Conservation (phyloP, 2,329 filamentous ascomycete species). For the Apiospora hydei region DNA sequence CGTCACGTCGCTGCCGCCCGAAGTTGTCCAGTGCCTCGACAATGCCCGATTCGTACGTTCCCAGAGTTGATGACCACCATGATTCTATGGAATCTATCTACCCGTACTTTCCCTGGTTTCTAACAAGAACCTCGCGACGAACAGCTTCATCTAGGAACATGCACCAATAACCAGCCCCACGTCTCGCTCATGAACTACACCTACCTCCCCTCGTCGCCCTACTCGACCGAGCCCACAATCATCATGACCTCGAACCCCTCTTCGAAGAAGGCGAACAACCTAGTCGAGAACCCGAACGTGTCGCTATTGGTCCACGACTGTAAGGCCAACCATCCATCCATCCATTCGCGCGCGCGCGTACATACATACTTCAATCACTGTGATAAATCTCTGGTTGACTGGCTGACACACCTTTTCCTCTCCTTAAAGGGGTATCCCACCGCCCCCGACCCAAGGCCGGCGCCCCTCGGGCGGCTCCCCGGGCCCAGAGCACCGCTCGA, state of each 20-base stretch:
- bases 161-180: slow-evolving; percentile 81
- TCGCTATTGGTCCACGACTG: slow-evolving; percentile 96
- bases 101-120: slow-evolving; percentile 27
- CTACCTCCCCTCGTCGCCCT: slow-evolving; percentile 83
- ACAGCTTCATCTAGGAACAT: slow-evolving; percentile 95
- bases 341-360: background rate
- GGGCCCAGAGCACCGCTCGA: slow-evolving; percentile 70
- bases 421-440: slow-evolving; percentile 77
- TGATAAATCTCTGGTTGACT: background rate
- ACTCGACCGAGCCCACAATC: slow-evolving; percentile 77
- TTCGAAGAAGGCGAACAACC: slow-evolving; percentile 82
- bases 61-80: background rate
- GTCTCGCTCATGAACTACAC: slow-evolving; percentile 99
- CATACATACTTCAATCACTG: background rate
- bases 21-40: slow-evolving; percentile 89
- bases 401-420: background rate
- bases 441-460: slow-evolving; percentile 75
- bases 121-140: slow-evolving; percentile 22
- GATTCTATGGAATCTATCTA: slow-evolving; percentile 5
- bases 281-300: slow-evolving; percentile 84
- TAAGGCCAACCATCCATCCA: slow-evolving; percentile 38
- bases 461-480: slow-evolving; percentile 68
- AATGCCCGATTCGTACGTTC: slow-evolving; percentile 88
- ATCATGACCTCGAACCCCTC: slow-evolving; percentile 90
- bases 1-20: slow-evolving; percentile 75